Conservation (phyloP, 306 rosid species). For the Abrus precatorius region DNA sequence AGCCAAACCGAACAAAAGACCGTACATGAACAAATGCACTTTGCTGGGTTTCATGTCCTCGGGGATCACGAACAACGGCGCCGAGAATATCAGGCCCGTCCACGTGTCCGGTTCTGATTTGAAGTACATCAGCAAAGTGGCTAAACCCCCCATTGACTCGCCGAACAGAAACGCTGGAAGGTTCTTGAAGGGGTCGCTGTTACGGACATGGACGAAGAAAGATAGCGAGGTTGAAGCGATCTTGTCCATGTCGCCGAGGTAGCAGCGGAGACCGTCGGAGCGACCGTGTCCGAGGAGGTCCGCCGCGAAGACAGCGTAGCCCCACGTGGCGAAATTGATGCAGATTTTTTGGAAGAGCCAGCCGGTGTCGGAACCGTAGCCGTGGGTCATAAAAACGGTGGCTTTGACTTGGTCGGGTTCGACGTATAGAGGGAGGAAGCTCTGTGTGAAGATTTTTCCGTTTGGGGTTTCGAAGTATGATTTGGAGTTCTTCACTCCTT, state of each 20-base stretch:
- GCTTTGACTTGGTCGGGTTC: constrained; percentile 55
- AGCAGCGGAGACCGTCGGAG: constrained; percentile 89
- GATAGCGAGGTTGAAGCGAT: constrained; percentile 79
- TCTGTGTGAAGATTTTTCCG: constrained; percentile 83
- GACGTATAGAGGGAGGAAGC: constrained; percentile 69
- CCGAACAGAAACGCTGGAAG: constrained; percentile 95
- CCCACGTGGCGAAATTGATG: constrained; percentile 83
- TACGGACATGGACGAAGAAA: constrained; percentile 74
- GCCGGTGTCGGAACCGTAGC: constrained; percentile 98
- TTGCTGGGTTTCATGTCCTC: constrained; percentile 93
- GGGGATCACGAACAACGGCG: constrained; percentile 91
- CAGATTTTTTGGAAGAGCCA: constrained; percentile 97
- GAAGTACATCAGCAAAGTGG: constrained; percentile 82
- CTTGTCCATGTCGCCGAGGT: constrained; percentile 88
- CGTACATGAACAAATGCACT: constrained; percentile 67
- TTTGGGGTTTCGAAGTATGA: constrained; percentile 76
- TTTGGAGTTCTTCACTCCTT: constrained; percentile 76
- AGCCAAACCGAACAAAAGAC: constrained; percentile 81
- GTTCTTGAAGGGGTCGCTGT: constrained; percentile 53
- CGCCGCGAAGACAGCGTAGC: constrained; percentile 94
- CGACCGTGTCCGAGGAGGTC: constrained; percentile 95
- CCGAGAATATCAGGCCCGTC: constrained; percentile 92
- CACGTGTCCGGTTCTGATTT: constrained; percentile 78
- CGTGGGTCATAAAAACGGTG: constrained; percentile 91
- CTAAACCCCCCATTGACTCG: constrained; percentile 91